Conservation (phyloP, 306 rosid genomes). For the Ceratonia siliqua region DNA sequence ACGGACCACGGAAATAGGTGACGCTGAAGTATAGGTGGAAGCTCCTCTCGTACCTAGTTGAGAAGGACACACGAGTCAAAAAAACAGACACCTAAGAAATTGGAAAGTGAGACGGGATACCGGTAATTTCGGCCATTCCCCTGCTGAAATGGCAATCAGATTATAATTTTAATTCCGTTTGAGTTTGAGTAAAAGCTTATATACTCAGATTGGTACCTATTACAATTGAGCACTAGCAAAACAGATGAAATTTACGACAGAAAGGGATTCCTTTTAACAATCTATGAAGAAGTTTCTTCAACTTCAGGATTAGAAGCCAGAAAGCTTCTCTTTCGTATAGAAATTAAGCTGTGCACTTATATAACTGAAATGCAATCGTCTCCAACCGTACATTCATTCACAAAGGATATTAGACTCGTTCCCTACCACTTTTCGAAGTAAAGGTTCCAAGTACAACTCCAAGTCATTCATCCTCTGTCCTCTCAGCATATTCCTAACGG, state of each 20-base stretch:
- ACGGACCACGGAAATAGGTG: background rate
- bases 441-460: slow-evolving; percentile 34
- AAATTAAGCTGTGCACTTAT: no score
- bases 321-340: no score
- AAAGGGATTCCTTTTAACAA: background rate
- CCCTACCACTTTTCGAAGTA: slow-evolving; percentile 51
- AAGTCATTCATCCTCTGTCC: no score
- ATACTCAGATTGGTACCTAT: background rate
- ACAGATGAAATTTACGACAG: background rate
- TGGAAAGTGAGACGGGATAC: background rate
- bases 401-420: slow-evolving; percentile 7
- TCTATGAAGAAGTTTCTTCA: background rate
- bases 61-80: slow-evolving; percentile 20
- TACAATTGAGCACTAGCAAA: background rate
- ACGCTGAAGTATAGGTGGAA: background rate
- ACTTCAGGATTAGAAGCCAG: no score
- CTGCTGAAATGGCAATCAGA: background rate
- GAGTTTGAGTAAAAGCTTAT: background rate
- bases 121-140: background rate
- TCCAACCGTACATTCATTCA: background rate
- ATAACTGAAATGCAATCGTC: background rate
- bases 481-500: no score
- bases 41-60: slow-evolving; percentile 42
- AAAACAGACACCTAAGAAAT: background rate
- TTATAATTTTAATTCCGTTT: background rate